phyloP scores from a whole-genome alignment of 2,329 filamentous ascomycete species.

The Cryoendolithus antarcticus region DNA sequence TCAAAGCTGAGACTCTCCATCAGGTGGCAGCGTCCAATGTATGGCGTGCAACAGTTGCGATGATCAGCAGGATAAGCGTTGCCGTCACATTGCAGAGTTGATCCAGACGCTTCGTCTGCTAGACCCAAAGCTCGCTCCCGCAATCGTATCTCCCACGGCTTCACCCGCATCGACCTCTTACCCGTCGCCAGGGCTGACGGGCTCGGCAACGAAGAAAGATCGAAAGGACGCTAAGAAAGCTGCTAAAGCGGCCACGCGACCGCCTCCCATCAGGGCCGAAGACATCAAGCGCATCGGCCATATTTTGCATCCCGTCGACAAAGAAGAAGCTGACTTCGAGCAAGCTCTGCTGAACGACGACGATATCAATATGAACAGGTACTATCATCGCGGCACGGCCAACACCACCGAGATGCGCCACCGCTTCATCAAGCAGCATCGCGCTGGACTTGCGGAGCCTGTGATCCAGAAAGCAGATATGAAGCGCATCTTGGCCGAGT shows the following conservation, averaged over 20 bases:
- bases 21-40: constrained; percentile 14
- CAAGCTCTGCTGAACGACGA: constrained; percentile 11
- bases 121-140: too few species aligned
- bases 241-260: constrained; percentile 16
- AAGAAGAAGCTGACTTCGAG: constrained; percentile 11
- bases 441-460: constrained; percentile 13
- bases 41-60: constrained; percentile 26
- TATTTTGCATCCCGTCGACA: constrained; percentile 13
- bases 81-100: constrained; percentile 27
- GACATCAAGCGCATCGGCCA: constrained; percentile 17
- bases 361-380: constrained; percentile 25
- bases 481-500: constrained; percentile 20
- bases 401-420: constrained; percentile 15
- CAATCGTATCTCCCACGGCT: too few species aligned
- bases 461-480: constrained; percentile 21
- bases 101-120: constrained; percentile 9
- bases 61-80: constrained; percentile 29
- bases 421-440: constrained; percentile 19
- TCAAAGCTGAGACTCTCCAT: too few species aligned
- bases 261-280: constrained; percentile 17
- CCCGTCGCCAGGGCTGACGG: constrained; percentile 5
- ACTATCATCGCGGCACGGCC: constrained; percentile 17
- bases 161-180: too few species aligned
- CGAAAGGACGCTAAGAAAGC: constrained; percentile 21
- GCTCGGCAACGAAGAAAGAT: constrained; percentile 13